Base-by-base conservation (phyloP, 1,139 yeast species). In the Candida frijolesensis region DNA sequence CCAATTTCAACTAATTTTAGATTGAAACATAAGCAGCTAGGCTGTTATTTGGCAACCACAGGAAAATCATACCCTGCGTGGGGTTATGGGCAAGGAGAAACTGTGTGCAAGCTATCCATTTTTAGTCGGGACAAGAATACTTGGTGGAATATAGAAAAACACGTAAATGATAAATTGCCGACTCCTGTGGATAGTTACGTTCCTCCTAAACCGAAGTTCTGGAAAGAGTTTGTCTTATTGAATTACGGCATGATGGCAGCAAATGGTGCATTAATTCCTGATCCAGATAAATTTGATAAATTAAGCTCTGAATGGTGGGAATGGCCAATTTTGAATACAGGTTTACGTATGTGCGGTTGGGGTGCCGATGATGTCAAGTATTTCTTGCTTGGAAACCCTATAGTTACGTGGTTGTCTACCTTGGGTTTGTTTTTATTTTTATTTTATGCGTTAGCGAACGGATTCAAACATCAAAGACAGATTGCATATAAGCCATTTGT, bases 21-120 rank as follows among this genome's bases (percentile, higher is more conserved):
- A 61, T 66, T 87, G 48, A 79, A 72, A 55, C 88, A 87, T 62
- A 79, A 78, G 51, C 77, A 65, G 0, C 62, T 87, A 46, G 92
- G 91, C 2, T 87, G 95, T 61, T 87, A 87, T 61, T 71, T 87
- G 56, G 85, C 90, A 6, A 84, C 91, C 0, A 83, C 91, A 0
- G 94, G 94, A 7, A 68, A 74, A 48, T 67, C 88, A 0, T 85
- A 84, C 59, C 95, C 95, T 3, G 71, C 85, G 1, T 87, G 95
- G 95, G 95, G 95, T 0, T 87, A 82, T 66, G 83, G 82, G 54
- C 95, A 87, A 67, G 90, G 91, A 22, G 95, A 87, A 66, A 89
- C 87, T 38, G 82, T 84, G 7, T 87, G 95, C 65, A 84, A 84
- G 57, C 65, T 72, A 19, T 67, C 84, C 1, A 69, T 76, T 64